phyloP scores from a whole-genome alignment of 176 grass and related monocot species.

The Oryza brachyantha region DNA sequence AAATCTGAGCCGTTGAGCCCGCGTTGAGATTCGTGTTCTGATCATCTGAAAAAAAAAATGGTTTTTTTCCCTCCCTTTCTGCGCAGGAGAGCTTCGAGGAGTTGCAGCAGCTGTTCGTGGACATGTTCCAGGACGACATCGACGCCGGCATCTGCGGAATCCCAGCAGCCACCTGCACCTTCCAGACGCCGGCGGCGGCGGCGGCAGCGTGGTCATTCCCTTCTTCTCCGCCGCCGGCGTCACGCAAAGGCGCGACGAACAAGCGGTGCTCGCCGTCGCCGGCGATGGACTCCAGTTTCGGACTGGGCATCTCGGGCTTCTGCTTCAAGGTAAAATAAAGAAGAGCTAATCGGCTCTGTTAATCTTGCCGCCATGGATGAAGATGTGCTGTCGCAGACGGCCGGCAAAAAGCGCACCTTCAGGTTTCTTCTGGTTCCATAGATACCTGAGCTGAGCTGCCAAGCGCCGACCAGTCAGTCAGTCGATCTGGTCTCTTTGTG shows the following conservation, averaged over 20 bases:
- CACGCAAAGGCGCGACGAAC: not conserved
- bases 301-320: constrained; percentile 4
- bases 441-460: no score
- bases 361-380: no score
- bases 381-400: no score
- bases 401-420: no score
- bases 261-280: constrained; percentile 24
- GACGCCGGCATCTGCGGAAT: not conserved
- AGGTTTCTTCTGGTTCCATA: no score
- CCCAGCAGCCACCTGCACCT: not conserved
- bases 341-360: not conserved
- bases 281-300: not conserved
- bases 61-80: no score
- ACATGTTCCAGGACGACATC: constrained; percentile 72
- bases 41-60: no score
- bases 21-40: not conserved
- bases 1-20: not conserved
- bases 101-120: constrained; percentile 71
- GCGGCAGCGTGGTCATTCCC: not conserved
- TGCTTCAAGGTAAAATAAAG: constrained; percentile 37
- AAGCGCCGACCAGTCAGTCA: no score
- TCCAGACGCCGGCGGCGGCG: not conserved
- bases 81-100: constrained; percentile 65
- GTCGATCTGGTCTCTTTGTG: no score
- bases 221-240: not conserved